Conservation (phyloP, 176 grass and related monocot genomes). For the Rhynchospora pubera region DNA sequence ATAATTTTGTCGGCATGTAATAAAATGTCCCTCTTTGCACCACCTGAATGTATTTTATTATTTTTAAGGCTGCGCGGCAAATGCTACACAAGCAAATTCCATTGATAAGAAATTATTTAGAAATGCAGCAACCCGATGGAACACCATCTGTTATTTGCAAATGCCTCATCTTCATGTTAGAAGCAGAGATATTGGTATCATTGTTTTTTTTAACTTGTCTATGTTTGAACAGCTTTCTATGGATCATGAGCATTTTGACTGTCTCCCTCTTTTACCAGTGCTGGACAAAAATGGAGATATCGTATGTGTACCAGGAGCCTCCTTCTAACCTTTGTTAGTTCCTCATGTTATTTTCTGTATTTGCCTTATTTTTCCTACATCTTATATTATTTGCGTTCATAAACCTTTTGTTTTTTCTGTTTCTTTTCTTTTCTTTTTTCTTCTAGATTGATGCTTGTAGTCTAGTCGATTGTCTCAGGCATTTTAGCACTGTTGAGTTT, state of each 20-base stretch:
- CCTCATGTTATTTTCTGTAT: conserved; percentile 18
- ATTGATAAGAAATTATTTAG: no score
- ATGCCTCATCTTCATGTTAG: not conserved
- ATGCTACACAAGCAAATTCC: no score
- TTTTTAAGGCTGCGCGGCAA: no score
- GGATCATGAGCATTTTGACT: conserved; percentile 80
- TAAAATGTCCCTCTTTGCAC: not conserved
- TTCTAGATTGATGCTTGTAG: conserved; percentile 63
- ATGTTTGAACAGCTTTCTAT: conserved; percentile 57
- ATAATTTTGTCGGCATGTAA: not conserved
- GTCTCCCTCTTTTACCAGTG: conserved; percentile 64
- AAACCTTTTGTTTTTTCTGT: conserved; percentile 20
- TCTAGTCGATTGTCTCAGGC: conserved; percentile 62
- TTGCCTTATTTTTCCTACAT: conserved; percentile 2
- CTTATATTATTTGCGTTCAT: conserved; percentile 7
- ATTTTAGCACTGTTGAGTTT: conserved; percentile 64
- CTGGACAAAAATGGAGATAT: conserved; percentile 65
- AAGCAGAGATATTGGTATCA: not conserved
- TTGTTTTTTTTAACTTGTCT: conserved; percentile 17
- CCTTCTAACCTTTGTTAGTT: conserved; percentile 32
- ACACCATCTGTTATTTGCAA: not conserved
- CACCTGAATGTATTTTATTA: no score
- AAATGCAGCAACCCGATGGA: not conserved
- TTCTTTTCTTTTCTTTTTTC: conserved; percentile 5
- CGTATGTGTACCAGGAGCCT: conserved; percentile 53